Evolutionary conservation across 352 stramenopile species (phyloP).

Genomic region (Lagenidium sp.): DNA sequence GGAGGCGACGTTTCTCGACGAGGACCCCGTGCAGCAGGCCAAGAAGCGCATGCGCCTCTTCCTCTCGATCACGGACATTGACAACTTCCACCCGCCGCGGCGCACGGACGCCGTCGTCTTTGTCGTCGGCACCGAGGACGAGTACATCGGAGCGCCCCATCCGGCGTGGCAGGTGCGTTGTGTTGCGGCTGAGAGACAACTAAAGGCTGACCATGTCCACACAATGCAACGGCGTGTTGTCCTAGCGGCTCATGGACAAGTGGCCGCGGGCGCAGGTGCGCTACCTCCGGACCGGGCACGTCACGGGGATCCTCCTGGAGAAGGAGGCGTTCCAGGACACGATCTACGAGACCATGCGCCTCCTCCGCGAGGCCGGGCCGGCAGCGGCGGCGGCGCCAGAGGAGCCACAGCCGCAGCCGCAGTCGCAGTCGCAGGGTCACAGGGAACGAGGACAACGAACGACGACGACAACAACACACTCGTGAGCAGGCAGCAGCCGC

Average conservation of each 20-base stretch:
- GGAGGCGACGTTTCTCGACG: slow-evolving; percentile 15
- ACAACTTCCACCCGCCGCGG: slow-evolving; percentile 61
- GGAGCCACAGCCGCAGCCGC: too few relatives aligned
- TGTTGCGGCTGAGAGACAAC: too few relatives aligned
- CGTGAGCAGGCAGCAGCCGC: background rate
- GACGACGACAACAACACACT: slow-evolving; percentile 3
- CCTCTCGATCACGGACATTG: slow-evolving; percentile 75
- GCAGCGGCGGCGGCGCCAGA: too few relatives aligned
- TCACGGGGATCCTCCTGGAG: slow-evolving; percentile 75
- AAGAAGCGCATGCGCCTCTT: slow-evolving; percentile 77
- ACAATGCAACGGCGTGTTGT: too few relatives aligned
- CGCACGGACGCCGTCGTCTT: slow-evolving; percentile 67
- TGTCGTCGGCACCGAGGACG: slow-evolving; percentile 64
- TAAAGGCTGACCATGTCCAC: too few relatives aligned
- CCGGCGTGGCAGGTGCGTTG: slow-evolving; percentile 32
- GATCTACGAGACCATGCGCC: slow-evolving; percentile 54
- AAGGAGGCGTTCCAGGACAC: slow-evolving; percentile 56
- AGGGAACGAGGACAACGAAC: too few relatives aligned
- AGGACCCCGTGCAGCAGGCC: slow-evolving; percentile 49
- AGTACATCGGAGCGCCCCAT: slow-evolving; percentile 61
- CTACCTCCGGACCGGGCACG: slow-evolving; percentile 59
- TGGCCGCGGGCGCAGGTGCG: slow-evolving; percentile 50
- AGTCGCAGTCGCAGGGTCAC: too few relatives aligned
- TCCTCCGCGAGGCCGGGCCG: background rate
- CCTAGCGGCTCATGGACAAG: slow-evolving; percentile 37